Evolutionary conservation across 495 filamentous ascomycete genomes (phyloP).

Genomic region (Aspergillus nidulans): DNA sequence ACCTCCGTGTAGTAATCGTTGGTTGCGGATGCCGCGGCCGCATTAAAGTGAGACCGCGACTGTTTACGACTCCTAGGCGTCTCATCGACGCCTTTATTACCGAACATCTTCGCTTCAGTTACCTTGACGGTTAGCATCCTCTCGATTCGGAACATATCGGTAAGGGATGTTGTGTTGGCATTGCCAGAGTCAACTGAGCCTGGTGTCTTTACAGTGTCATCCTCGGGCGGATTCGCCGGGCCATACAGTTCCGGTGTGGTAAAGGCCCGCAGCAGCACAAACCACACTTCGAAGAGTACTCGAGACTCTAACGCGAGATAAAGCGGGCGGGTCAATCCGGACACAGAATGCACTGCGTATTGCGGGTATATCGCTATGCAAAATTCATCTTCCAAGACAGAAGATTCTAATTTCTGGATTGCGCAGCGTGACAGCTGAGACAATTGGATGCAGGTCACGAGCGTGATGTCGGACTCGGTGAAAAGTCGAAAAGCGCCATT

Average conservation of each 20-base stretch:
- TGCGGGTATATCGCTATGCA: constrained; percentile 89
- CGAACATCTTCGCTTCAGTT: constrained; percentile 55
- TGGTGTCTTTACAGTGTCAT: constrained; percentile 24
- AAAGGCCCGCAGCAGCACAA: constrained; percentile 87
- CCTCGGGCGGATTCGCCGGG: constrained; percentile 36
- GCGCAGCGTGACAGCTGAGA: constrained; percentile 84
- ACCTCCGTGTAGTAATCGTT: constrained; percentile 80
- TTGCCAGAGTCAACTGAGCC: constrained; percentile 16
- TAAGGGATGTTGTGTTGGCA: constrained; percentile 14
- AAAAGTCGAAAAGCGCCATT: constrained; percentile 93
- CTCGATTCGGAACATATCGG: constrained; percentile 66
- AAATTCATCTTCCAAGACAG: constrained; percentile 91
- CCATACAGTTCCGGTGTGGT: constrained; percentile 91
- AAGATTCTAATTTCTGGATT: constrained; percentile 81
- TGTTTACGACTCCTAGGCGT: constrained; percentile 37
- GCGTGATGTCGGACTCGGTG: constrained; percentile 72
- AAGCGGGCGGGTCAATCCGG: constrained; percentile 41
- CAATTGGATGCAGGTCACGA: constrained; percentile 81
- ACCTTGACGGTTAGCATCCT: constrained; percentile 55
- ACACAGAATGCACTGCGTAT: constrained; percentile 63
- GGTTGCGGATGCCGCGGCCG: constrained; percentile 25
- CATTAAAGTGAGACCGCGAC: constrained; percentile 32
- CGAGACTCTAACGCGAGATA: constrained; percentile 86
- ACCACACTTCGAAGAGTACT: constrained; percentile 93
- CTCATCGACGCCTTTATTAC: constrained; percentile 28